Percentiles rank a stretch among this genome's conserved stretches.
Conservation (phyloP, 2,329 filamentous ascomycete genomes). For the Hypoxylon sp. region DNA sequence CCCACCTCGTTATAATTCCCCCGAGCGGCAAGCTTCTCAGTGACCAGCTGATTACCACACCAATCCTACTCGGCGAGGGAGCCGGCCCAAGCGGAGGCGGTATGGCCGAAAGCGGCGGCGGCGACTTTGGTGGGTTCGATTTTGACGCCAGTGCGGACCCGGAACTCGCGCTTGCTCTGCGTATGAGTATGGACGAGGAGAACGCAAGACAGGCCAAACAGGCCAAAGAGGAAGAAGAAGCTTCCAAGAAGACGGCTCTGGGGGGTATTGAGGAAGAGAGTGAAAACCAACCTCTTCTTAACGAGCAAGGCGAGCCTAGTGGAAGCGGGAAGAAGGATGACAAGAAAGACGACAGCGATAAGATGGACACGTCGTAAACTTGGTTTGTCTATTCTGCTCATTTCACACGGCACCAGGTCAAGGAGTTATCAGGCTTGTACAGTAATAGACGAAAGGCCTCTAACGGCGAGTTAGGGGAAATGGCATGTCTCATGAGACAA, state of each 20-base stretch:
- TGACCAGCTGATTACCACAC: constrained; percentile 88
- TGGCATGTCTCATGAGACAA: constrained; percentile 22
- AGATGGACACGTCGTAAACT: constrained; percentile 84
- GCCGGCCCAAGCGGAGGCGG: constrained; percentile 67
- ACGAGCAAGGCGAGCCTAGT: constrained; percentile 73
- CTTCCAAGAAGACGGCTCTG: constrained; percentile 78
- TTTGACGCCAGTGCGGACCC: constrained; percentile 93
- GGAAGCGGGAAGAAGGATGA: constrained; percentile 67
- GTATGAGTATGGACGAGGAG: constrained; percentile 99
- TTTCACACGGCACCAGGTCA: constrained; percentile 29
- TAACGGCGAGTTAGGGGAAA: constrained; percentile 33
- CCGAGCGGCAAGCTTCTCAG: constrained; percentile 92
- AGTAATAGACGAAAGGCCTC: constrained; percentile 44
- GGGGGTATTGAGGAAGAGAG: constrained; percentile 86
- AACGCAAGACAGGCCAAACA: constrained; percentile 92
- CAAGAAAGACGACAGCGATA: constrained; percentile 72
- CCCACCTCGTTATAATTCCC: constrained; percentile 88
- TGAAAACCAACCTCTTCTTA: constrained; percentile 74
- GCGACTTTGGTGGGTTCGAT: constrained; percentile 81
- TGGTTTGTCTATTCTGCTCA: constrained; percentile 17
- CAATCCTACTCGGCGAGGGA: constrained; percentile 88
- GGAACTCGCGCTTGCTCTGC: constrained; percentile 90
- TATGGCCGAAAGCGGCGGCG: constrained; percentile 69
- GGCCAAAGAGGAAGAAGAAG: constrained; percentile 78
- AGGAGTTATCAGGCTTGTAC: constrained; percentile 46